Evolutionary conservation across 441 rosid species (phyloP), one percentile per base, ranked within the genome.

Genomic region (Oxalis stricta): DNA sequence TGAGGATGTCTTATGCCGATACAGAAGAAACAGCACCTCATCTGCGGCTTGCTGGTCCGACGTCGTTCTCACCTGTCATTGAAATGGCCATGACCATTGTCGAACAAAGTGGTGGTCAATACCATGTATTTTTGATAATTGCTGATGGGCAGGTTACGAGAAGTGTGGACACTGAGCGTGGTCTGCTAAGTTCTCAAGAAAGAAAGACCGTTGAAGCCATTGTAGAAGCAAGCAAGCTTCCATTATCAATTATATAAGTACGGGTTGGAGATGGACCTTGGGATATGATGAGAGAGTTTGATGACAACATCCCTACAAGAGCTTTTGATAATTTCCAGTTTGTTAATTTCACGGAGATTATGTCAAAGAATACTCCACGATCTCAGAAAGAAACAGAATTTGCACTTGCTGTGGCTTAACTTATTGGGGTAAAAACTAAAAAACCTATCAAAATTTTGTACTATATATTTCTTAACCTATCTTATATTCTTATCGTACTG

Each of bases 131-230:
- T 61, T 46, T 92, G 57, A 84, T 86, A 44, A 86, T 86, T 51
- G 96, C 97, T 23, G 97, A 92, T 68, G 97, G 97, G 24, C 99
- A 84, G 91, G 95, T 92, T 51, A 87, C 97, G n/a, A 74, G 95
- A 67, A 84, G 89, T 56, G 85, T 73, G 34, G 95, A 92, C 41
- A 84, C 89, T 5, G 41, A 64, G n/a, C 23, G 35, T 13, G 79
- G 93, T 4, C 72, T 66, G 36, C 68, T 82, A 12, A 87, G 99
- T 54, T 80, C 86, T 5, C 99, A 92, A 62, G 97, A 92, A 65
- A 61, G 70, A 52, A 72, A 57, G 53, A 92, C 99, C 23, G 68
- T 92, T 61, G 77, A 92, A 21, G 94, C 91, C 45, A 92, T 87
- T 36, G 96, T 87, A 20, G 64, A 53, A 69, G 99, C 97, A 55